Evolutionary conservation across 2,329 filamentous ascomycete genomes (phyloP).

Genomic region (Coniochaeta sp.): DNA sequence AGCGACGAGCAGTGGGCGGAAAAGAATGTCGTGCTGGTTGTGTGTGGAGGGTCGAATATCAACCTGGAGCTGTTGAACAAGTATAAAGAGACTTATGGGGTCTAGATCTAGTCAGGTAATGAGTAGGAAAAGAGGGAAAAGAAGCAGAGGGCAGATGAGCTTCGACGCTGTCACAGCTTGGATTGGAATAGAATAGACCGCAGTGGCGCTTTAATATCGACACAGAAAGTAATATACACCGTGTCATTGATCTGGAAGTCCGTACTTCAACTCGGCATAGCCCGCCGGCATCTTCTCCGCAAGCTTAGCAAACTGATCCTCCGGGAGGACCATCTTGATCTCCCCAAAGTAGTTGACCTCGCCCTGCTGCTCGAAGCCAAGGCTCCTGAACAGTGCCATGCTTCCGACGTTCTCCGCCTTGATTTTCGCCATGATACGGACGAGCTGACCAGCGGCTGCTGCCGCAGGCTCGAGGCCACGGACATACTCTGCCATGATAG

Average conservation of each 20-base stretch:
- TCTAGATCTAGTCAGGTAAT: slow-evolving; percentile 7
- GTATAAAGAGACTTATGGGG: slow-evolving; percentile 44
- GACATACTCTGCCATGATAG: slow-evolving; percentile 51
- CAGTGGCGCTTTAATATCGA: background rate
- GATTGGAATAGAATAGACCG: background rate
- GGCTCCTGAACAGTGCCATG: slow-evolving; percentile 39
- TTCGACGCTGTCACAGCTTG: background rate
- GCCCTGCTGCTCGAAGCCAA: slow-evolving; percentile 45
- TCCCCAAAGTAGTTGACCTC: slow-evolving; percentile 54
- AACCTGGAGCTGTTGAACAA: slow-evolving; percentile 51
- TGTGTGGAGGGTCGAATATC: slow-evolving; percentile 73
- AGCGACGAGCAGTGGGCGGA: slow-evolving; percentile 50
- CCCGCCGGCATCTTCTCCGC: slow-evolving; percentile 8
- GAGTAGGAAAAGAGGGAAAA: background rate
- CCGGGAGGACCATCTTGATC: slow-evolving; percentile 38
- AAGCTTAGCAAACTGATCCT: slow-evolving; percentile 9
- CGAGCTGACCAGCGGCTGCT: background rate
- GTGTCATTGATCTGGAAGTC: slow-evolving; percentile 4
- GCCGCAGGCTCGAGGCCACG: background rate
- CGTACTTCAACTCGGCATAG: slow-evolving; percentile 16
- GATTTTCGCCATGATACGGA: slow-evolving; percentile 33
- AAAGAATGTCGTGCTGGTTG: slow-evolving; percentile 72
- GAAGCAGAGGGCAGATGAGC: background rate
- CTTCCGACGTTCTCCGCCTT: slow-evolving; percentile 47
- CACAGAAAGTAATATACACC: background rate